Conservation (phyloP, 306 rosid species). For the Cicer arietinum region DNA sequence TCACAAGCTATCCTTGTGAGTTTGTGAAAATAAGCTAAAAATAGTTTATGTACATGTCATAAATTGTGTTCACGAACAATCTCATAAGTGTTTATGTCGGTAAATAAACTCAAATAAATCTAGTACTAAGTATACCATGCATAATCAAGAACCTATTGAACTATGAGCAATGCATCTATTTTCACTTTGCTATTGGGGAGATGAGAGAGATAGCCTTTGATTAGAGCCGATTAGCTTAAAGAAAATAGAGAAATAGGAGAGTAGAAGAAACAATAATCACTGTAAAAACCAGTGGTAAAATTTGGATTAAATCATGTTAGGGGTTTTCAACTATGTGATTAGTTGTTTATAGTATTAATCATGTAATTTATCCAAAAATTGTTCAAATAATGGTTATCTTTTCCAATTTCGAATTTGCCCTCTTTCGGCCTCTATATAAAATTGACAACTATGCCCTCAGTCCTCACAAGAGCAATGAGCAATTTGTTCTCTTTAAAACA, state of each 20-base stretch:
- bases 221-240: constrained; percentile 23
- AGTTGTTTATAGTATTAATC: too few species aligned
- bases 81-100: too few species aligned
- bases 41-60: too few species aligned
- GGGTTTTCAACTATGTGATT: not conserved
- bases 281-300: not conserved
- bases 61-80: too few species aligned
- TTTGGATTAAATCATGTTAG: not conserved
- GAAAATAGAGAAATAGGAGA: not conserved
- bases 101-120: too few species aligned
- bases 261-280: not conserved
- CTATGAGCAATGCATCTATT: constrained; percentile 20
- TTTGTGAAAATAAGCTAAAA: too few species aligned
- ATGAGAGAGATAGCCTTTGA: constrained; percentile 19
- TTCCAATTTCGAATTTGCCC: too few species aligned
- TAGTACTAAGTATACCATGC: not conserved
- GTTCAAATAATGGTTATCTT: too few species aligned
- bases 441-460: not conserved
- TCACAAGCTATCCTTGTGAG: too few species aligned
- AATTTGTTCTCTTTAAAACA: not conserved
- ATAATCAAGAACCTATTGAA: constrained; percentile 6
- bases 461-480: not conserved
- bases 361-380: too few species aligned
- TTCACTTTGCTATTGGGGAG: constrained; percentile 35
- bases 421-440: too few species aligned